Evolutionary conservation across 2,329 filamentous ascomycete genomes (phyloP).

Genomic region (Phialophora tarda): DNA sequence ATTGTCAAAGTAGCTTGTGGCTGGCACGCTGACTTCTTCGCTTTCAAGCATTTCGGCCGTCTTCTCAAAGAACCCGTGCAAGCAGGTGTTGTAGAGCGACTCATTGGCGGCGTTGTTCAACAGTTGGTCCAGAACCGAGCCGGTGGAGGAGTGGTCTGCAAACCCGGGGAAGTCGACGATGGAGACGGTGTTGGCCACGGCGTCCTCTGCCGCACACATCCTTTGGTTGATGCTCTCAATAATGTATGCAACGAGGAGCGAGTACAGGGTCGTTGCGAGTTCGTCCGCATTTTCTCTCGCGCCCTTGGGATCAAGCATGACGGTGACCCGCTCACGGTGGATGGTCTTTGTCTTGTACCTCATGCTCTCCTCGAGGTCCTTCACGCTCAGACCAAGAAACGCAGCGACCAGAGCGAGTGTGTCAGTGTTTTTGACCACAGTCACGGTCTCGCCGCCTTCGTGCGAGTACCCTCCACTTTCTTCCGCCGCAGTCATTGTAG

Average conservation of each 20-base stretch:
- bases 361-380: constrained; percentile 83
- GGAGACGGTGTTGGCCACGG: constrained; percentile 90
- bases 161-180: constrained; percentile 98
- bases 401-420: constrained; percentile 83
- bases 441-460: constrained; percentile 85
- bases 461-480: constrained; percentile 97
- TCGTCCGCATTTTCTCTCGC: constrained; percentile 93
- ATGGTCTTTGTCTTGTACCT: constrained; percentile 98
- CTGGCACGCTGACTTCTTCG: constrained; percentile 86
- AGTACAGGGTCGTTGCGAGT: constrained; percentile 89
- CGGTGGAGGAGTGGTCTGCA: constrained; percentile 79
- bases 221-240: constrained; percentile 91
- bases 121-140: constrained; percentile 86
- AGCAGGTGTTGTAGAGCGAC: constrained; percentile 86
- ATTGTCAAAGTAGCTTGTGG: constrained; percentile 98
- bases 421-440: constrained; percentile 91
- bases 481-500: constrained; percentile 78
- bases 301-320: constrained; percentile 93
- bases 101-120: constrained; percentile 94
- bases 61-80: constrained; percentile 94
- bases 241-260: constrained; percentile 89
- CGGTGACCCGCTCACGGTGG: constrained; percentile 93
- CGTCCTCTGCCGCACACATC: constrained; percentile 83
- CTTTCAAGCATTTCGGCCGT: constrained; percentile 92
- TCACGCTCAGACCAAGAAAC: constrained; percentile 85